Base-by-base conservation (phyloP, 345 rosid species). In the Salix viminalis region DNA sequence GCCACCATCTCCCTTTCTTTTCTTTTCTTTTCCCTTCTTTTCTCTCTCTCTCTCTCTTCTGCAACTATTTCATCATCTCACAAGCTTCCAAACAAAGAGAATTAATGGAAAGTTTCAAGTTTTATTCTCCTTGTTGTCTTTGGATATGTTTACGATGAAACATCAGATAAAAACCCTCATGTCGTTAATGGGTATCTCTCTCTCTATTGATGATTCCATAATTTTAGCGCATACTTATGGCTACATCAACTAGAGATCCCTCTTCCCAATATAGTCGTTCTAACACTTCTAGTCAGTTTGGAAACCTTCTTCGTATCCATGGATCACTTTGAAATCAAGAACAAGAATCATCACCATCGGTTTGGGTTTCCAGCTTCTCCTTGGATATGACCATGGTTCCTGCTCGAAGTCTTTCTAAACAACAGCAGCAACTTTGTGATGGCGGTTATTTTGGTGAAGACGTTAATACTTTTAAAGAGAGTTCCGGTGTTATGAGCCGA, bases 51-150 rank as follows among this genome's bases (percentile, higher is more conserved):
- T 75, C 79, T 64, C 64, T 56, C 78, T 36, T 66, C 90, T 84
- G 86, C 89, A 86, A 78, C 88, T 81, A 77, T 89, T 87, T 85
- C 83, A 83, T 79, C 85, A 58, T 23, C 67, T 73, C 90, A 85
- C 91, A 89, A 91, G 86, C 92, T 88, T 88, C 94, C 95, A 90
- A 94, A 91, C 91, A 76, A 86, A 85, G 96, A 86, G 94, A 90
- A 89, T 89, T 88, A 87, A 87, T 87, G 88, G 97, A 92, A 91
- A 91, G 91, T 86, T 85, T 80, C 86, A 75, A 81, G 81, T 70
- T 85, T 84, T 83, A 77, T 88, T 85, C 81, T 81, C 73, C 78
- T 77, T 67, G 77, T 87, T 83, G 83, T 85, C 84, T 76, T 73
- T 52, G 68, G 69, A 4, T 58, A 80, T 83, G 58, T 65, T 81